Evolutionary conservation across 2,329 filamentous ascomycete species (phyloP).

Genomic region (Akanthomyces dipterigenus): DNA sequence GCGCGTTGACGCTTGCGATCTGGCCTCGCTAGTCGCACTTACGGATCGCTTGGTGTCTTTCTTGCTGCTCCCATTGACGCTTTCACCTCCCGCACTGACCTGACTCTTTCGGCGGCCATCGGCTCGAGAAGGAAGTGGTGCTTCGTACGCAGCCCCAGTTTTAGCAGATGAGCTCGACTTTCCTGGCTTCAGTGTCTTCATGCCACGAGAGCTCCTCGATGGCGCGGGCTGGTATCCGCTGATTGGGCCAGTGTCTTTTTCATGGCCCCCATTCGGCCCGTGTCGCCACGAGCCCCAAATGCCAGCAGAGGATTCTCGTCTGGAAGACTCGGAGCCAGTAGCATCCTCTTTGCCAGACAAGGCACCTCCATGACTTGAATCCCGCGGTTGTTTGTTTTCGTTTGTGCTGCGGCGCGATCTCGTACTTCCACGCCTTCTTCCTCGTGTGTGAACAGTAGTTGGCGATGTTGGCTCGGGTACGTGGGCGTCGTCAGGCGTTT

Average conservation of each 20-base stretch:
- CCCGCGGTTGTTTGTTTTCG: conserved; percentile 7
- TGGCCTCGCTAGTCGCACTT: conserved; percentile 35
- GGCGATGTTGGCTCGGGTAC: conserved; percentile 28
- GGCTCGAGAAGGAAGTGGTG: conserved; percentile 36
- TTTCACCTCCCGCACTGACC: conserved; percentile 26
- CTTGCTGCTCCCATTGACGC: conserved; percentile 27
- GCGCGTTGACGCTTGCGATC: conserved; percentile 20
- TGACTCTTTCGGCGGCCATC: conserved; percentile 52
- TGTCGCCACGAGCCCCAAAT: conserved; percentile 70
- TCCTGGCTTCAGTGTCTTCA: conserved; percentile 83
- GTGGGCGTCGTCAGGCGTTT: conserved; percentile 19
- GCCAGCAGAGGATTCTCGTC: conserved; percentile 44
- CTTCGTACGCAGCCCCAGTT: conserved; percentile 47
- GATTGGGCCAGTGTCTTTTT: conserved; percentile 49
- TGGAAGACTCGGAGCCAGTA: conserved; percentile 24
- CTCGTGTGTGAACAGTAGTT: conserved; percentile 34
- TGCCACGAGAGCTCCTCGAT: conserved; percentile 56
- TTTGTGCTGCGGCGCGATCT: conserved; percentile 4
- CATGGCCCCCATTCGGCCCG: conserved; percentile 41
- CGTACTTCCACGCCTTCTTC: conserved; percentile 38
- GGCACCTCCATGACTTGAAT: conserved; percentile 17
- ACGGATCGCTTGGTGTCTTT: conserved; percentile 50
- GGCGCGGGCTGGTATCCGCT: conserved; percentile 66
- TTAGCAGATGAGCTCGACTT: conserved; percentile 54
- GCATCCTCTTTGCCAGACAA: conserved; percentile 22